phyloP scores from a whole-genome alignment of 2,329 filamentous ascomycete genomes.

The Fusarium buxicola region DNA sequence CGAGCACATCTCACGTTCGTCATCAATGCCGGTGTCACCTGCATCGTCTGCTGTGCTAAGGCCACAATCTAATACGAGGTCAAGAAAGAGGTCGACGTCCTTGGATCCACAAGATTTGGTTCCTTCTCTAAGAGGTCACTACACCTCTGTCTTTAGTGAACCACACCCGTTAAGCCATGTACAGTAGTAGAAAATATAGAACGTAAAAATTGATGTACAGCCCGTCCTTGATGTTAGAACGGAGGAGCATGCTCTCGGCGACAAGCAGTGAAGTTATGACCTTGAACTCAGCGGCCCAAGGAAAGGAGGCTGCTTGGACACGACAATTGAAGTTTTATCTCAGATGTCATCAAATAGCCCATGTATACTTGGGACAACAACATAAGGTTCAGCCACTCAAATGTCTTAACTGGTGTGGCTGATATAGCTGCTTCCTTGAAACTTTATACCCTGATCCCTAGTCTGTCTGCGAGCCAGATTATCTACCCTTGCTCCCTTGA shows the following conservation, averaged over 20 bases:
- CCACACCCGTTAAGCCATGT: too few relatives aligned
- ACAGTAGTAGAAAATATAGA: too few relatives aligned
- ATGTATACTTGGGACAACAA: too few relatives aligned
- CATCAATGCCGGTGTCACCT: conserved; percentile 10
- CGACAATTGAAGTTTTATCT: conserved; percentile 10
- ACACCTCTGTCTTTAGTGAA: not conserved
- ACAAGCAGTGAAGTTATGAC: conserved; percentile 13
- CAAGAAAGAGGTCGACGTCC: not conserved
- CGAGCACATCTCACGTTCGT: not conserved
- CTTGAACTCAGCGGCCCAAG: conserved; percentile 31
- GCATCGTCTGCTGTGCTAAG: not conserved
- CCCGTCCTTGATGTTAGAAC: too few relatives aligned
- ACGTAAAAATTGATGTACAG: too few relatives aligned
- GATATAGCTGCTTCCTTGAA: too few relatives aligned
- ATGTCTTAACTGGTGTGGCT: too few relatives aligned
- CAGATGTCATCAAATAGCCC: too few relatives aligned
- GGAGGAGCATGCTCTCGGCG: conserved; percentile 26
- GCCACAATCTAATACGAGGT: not conserved
- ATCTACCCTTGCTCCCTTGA: too few relatives aligned
- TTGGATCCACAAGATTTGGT: not conserved
- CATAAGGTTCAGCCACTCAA: too few relatives aligned
- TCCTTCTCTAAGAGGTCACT: conserved; percentile 13
- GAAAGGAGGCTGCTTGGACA: conserved; percentile 18
- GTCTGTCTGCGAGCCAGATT: too few relatives aligned
- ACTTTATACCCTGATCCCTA: too few relatives aligned